Conservation (phyloP, 495 filamentous ascomycete genomes). For the Immersiella caudata region DNA sequence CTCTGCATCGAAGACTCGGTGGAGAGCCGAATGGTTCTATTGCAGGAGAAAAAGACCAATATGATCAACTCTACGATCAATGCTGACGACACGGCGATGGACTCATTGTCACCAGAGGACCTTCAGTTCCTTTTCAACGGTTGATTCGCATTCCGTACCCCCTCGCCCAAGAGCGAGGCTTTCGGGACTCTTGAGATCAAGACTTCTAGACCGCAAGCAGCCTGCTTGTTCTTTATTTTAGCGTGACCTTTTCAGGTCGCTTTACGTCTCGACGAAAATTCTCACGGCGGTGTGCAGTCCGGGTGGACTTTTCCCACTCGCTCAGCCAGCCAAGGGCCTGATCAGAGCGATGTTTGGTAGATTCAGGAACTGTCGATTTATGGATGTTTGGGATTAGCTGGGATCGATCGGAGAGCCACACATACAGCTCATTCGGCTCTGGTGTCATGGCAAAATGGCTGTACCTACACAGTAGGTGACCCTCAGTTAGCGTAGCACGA, state of each 20-base stretch:
- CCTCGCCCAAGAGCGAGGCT: background rate
- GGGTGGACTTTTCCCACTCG: background rate
- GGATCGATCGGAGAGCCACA: no score
- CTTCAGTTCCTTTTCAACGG: slow-evolving; percentile 88
- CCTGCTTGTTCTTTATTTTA: background rate
- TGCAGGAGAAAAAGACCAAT: slow-evolving; percentile 96
- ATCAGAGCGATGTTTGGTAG: background rate
- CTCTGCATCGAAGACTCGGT: slow-evolving; percentile 95
- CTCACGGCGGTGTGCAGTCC: background rate
- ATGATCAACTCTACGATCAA: slow-evolving; percentile 97
- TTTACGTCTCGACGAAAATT: background rate
- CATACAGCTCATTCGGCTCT: no score
- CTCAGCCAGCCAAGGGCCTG: background rate
- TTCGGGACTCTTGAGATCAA: background rate
- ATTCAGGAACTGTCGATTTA: background rate
- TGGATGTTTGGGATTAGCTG: no score
- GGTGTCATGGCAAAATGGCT: no score
- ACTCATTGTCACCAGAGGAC: slow-evolving; percentile 85
- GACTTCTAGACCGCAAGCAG: background rate
- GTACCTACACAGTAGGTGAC: no score
- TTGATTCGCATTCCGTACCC: slow-evolving; percentile 43
- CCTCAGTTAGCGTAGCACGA: no score
- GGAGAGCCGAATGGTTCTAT: slow-evolving; percentile 87
- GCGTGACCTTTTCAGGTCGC: background rate
- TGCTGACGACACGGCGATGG: slow-evolving; percentile 81